A percentile compares a stretch with the other conserved stretches of the same genome.
Evolutionary conservation across 2,329 filamentous ascomycete genomes (phyloP).

Genomic region (Diplodia corticola): DNA sequence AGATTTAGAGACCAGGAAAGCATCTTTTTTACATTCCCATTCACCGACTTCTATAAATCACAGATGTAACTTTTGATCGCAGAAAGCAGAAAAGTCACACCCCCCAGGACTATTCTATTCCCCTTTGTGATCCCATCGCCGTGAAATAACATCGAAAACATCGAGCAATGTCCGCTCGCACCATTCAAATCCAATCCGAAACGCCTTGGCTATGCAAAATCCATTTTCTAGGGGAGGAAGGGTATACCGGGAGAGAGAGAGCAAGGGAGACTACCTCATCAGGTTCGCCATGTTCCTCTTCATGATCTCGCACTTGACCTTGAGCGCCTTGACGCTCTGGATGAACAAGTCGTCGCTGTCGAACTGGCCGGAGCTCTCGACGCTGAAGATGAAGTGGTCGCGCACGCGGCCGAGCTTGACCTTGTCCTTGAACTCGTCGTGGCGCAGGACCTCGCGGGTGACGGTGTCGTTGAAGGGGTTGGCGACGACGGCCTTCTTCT

Average conservation of each 20-base stretch:
- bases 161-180: not conserved
- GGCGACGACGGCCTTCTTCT: constrained; percentile 82
- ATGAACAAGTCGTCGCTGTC: constrained; percentile 92
- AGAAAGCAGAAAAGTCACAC: not conserved
- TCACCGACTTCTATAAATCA: not conserved
- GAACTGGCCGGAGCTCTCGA: constrained; percentile 95
- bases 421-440: constrained; percentile 91
- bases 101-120: not conserved
- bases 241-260: not conserved
- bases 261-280: constrained; percentile 24
- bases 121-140: not conserved
- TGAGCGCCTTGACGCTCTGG: constrained; percentile 81
- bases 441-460: constrained; percentile 85
- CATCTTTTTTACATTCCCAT: not conserved
- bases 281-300: constrained; percentile 64
- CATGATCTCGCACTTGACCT: constrained; percentile 76
- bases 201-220: constrained; percentile 25
- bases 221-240: not conserved
- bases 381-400: constrained; percentile 96
- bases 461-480: constrained; percentile 95
- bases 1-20: not conserved
- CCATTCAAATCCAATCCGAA: constrained; percentile 4
- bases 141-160: not conserved
- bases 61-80: constrained; percentile 8
- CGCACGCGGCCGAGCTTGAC: constrained; percentile 86